These are phyloP conservation scores for Allomyces macrogynus DNA, from an alignment of 192 early-diverging fungal species.

Conservation along the genomic window DNA sequence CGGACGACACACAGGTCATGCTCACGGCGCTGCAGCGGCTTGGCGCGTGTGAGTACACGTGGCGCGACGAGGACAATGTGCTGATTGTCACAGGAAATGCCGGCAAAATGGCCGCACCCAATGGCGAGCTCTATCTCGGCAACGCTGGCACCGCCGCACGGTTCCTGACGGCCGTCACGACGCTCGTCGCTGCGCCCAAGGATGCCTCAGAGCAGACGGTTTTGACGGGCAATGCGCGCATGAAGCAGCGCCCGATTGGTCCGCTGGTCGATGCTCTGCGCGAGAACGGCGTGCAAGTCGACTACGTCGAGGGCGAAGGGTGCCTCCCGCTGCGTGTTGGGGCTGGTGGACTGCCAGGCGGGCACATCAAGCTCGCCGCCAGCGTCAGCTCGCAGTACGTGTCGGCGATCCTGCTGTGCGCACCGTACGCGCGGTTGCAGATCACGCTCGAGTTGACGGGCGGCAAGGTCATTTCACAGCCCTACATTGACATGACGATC, in stretches of 20 bases:
- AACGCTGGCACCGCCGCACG: slow-evolving; percentile 95
- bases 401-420: slow-evolving; percentile 84
- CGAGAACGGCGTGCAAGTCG: slow-evolving; percentile 55
- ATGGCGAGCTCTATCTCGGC: slow-evolving; percentile 69
- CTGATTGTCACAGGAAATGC: slow-evolving; percentile 53
- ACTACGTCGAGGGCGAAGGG: slow-evolving; percentile 57
- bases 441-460: slow-evolving; percentile 69
- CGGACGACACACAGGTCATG: slow-evolving; percentile 98
- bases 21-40: slow-evolving; percentile 71
- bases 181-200: slow-evolving; percentile 33
- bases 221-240: slow-evolving; percentile 87
- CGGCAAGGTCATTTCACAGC: slow-evolving; percentile 86
- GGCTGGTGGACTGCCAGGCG: slow-evolving; percentile 50
- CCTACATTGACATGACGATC: slow-evolving; percentile 98
- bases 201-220: slow-evolving; percentile 18
- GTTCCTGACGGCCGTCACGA: slow-evolving; percentile 74
- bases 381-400: slow-evolving; percentile 96
- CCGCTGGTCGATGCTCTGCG: slow-evolving; percentile 69
- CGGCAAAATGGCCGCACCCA: slow-evolving; percentile 53
- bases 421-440: slow-evolving; percentile 65
- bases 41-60: slow-evolving; percentile 62
- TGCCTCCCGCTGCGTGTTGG: slow-evolving; percentile 47
- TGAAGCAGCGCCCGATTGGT: slow-evolving; percentile 90
- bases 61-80: slow-evolving; percentile 83
- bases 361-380: slow-evolving; percentile 71